Percentiles rank a stretch among this genome's conserved stretches.
Conservation (phyloP, 768 basidiomycete genomes). For the Trametes punicea region DNA sequence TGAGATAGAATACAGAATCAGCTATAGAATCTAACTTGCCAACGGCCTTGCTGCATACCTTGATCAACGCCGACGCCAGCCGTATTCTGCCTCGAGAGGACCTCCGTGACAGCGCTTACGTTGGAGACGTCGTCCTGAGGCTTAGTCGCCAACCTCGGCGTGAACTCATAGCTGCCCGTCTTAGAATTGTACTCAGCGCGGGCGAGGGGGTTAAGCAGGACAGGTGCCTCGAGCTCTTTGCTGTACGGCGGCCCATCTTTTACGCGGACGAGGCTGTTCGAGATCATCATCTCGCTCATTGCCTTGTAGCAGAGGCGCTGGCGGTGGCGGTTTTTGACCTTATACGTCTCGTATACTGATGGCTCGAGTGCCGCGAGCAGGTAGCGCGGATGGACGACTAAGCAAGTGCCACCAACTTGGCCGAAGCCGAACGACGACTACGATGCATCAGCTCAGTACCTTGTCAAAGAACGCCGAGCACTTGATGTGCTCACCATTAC, state of each 20-base stretch:
- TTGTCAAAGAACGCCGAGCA: neutral
- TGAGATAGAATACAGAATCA: conserved; percentile 26
- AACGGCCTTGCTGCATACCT: conserved; percentile 44
- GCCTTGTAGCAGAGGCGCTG: conserved; percentile 76
- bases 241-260: conserved; percentile 91
- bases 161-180: conserved; percentile 84
- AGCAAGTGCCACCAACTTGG: conserved; percentile 92
- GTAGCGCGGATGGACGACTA: conserved; percentile 88
- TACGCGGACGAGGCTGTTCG: conserved; percentile 89
- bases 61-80: conserved; percentile 88
- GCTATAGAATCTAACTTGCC: conserved; percentile 6
- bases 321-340: conserved; percentile 60
- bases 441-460: conserved; percentile 12
- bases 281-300: conserved; percentile 96
- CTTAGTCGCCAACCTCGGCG: conserved; percentile 52
- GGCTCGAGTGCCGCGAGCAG: conserved; percentile 83
- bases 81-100: conserved; percentile 46
- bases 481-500: conserved; percentile 60
- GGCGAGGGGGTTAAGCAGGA: conserved; percentile 90
- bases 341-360: conserved; percentile 75
- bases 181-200: conserved; percentile 79
- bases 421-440: conserved; percentile 97
- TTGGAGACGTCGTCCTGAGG: conserved; percentile 60
- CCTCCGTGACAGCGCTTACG: conserved; percentile 56
- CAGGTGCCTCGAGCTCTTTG: conserved; percentile 79